Conservation (phyloP, 148 eudicot species). For the Camellia granthamiana region DNA sequence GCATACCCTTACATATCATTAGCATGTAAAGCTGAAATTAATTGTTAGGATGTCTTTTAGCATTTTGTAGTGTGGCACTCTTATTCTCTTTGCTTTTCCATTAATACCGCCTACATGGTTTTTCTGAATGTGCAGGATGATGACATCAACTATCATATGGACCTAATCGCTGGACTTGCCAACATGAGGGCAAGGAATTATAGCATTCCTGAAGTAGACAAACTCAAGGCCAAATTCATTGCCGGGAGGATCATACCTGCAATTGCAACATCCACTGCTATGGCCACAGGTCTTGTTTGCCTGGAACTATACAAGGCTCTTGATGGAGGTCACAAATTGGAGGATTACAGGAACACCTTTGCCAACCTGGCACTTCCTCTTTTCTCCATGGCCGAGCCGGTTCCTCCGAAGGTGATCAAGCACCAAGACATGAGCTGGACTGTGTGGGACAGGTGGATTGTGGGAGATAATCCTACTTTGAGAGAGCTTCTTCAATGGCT, state of each 20-base stretch:
- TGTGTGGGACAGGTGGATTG: conserved; percentile 82
- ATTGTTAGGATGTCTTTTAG: not conserved
- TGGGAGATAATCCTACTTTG: conserved; percentile 63
- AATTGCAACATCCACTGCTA: conserved; percentile 80
- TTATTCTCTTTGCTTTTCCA: not conserved
- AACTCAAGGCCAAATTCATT: conserved; percentile 80
- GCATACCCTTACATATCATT: not conserved
- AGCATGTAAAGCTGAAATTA: not conserved
- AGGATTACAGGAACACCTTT: conserved; percentile 84
- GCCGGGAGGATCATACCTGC: conserved; percentile 97
- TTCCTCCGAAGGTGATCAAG: conserved; percentile 73
- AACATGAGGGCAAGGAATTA: conserved; percentile 95
- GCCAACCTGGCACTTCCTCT: conserved; percentile 86
- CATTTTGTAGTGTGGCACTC: not conserved
- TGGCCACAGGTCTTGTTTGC: conserved; percentile 92
- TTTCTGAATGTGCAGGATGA: conserved; percentile 56
- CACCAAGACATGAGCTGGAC: conserved; percentile 83
- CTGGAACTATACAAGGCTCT: conserved; percentile 87
- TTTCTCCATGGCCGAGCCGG: conserved; percentile 88
- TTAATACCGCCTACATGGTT: not conserved
- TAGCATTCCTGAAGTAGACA: conserved; percentile 87
- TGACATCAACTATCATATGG: conserved; percentile 91
- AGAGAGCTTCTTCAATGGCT: conserved; percentile 67
- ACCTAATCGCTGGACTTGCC: conserved; percentile 74
- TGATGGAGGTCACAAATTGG: conserved; percentile 58